Evolutionary conservation across 1,139 yeast genomes (phyloP), one percentile per base, ranked within the genome.

Genomic region (Kurtzmaniella quercitrusa): DNA sequence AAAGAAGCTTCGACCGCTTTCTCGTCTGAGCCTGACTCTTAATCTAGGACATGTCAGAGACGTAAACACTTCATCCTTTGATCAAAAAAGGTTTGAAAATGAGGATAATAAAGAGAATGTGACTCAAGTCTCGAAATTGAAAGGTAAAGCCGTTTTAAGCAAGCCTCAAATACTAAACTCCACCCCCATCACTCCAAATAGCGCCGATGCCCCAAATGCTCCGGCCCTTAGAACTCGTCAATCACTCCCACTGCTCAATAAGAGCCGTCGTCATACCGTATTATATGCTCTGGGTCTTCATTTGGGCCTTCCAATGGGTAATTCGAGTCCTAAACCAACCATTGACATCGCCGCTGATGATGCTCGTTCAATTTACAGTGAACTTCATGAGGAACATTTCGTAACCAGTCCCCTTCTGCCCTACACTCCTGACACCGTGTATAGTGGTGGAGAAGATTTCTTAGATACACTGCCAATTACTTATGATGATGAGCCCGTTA

Each of bases 1-100:
- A n/a, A 34, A 34, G 20, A 34, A 34, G 8, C 15, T 16, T 9
- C 11, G 37, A 34, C 37, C 37, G 14, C 37, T 34, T 19, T 34
- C 37, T 8, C 37, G 20, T 11, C 37, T 34, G 37, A 11, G 12
- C n/a, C 37, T 34, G 37, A 17, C 37, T 9, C 15, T 20, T n/a
- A 34, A 34, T 19, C 20, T 34, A 15, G 21, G 21, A 8, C 21
- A 16, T 16, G 20, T 8, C 3, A 33, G 17, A 33, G 19, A 33
- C 12, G 20, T 12, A 15, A 33, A 33, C 11, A 33, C 21, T 17
- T 16, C 22, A 19, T 19, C 5, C 19, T 3, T 20, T 18, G 16
- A 30, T 11, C 26, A 22, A 30, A 30, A 8, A n/a, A 18, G 21
- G 26, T 19, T 19, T 19, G 23, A 20, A 34, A 20, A 34, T 12